These are phyloP conservation scores for Suhomyces terraborum DNA, from an alignment of 1,139 yeast species.

Conservation along the genomic window DNA sequence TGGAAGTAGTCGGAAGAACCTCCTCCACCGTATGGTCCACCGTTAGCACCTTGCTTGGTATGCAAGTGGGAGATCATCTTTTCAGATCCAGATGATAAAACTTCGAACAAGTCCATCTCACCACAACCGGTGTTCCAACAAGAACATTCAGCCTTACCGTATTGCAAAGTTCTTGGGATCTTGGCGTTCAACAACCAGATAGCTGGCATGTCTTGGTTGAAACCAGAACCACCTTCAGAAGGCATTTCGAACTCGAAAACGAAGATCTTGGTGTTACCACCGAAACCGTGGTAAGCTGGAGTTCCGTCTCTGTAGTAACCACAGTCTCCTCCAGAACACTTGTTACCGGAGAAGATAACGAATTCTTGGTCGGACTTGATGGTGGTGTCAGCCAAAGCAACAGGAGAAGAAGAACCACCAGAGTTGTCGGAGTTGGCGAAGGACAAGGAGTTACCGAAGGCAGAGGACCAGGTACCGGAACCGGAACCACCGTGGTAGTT, in stretches of 20 bases:
- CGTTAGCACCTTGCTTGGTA: constrained; percentile 75
- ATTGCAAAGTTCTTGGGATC: constrained; percentile 79
- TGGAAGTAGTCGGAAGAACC: constrained; percentile 84
- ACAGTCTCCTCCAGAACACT: constrained; percentile 57
- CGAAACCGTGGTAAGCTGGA: constrained; percentile 74
- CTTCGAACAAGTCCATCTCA: constrained; percentile 79
- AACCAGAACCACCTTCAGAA: constrained; percentile 32
- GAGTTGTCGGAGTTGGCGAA: constrained; percentile 44
- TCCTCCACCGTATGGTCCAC: constrained; percentile 63
- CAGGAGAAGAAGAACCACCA: constrained; percentile 42
- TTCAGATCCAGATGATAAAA: constrained; percentile 66
- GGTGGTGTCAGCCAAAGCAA: constrained; percentile 52
- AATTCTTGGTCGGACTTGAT: constrained; percentile 61
- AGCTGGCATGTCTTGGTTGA: constrained; percentile 69
- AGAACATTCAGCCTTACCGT: constrained; percentile 63
- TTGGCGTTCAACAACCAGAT: constrained; percentile 77
- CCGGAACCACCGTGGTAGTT: constrained; percentile 32
- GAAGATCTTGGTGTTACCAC: constrained; percentile 66
- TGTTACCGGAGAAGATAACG: constrained; percentile 57
- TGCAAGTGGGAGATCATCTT: constrained; percentile 83
- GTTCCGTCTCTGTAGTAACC: constrained; percentile 73
- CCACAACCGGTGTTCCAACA: constrained; percentile 83
- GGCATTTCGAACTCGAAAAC: constrained; percentile 74
- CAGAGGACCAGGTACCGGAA: constrained; percentile 29
- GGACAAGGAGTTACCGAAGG: constrained; percentile 31